phyloP scores from a whole-genome alignment of 2,329 filamentous ascomycete species.

The Trichophyton schoenleinii region DNA sequence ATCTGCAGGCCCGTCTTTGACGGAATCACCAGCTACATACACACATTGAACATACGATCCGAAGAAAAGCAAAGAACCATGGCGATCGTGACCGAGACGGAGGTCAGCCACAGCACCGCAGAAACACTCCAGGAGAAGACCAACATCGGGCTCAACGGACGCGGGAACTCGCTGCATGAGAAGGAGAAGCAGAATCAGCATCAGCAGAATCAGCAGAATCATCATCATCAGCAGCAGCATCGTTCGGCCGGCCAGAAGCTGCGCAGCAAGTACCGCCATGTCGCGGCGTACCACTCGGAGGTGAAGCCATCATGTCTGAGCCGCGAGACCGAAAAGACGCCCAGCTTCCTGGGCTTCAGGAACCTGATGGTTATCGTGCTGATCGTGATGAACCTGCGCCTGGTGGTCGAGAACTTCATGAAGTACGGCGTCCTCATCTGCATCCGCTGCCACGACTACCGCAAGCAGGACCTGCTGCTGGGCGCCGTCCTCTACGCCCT shows the following conservation, averaged over 20 bases:
- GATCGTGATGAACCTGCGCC: slow-evolving; percentile 78
- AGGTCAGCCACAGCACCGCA: neutral
- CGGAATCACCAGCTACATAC: neutral
- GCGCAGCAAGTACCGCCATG: slow-evolving; percentile 72
- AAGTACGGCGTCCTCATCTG: slow-evolving; percentile 98
- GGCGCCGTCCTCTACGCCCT: slow-evolving; percentile 70
- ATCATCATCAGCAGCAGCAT: neutral
- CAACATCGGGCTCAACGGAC: slow-evolving; percentile 3
- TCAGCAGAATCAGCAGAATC: no score
- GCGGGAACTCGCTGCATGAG: neutral
- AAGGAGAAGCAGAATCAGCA: slow-evolving; percentile 7
- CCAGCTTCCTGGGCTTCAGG: slow-evolving; percentile 84
- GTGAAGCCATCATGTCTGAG: slow-evolving; percentile 68
- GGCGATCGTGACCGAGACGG: neutral
- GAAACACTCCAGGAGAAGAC: neutral
- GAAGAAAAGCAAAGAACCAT: neutral
- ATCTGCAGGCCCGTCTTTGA: neutral
- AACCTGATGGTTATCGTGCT: slow-evolving; percentile 94
- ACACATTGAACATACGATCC: neutral
- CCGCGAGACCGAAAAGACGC: slow-evolving; percentile 59
- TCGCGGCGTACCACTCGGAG: slow-evolving; percentile 69
- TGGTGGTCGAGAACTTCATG: slow-evolving; percentile 94
- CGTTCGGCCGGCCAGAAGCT: neutral
- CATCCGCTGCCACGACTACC: slow-evolving; percentile 77
- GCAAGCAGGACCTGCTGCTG: slow-evolving; percentile 60